Base-by-base conservation (phyloP, 139 green algal genomes). In the Tetradesmus lagerheimii region DNA sequence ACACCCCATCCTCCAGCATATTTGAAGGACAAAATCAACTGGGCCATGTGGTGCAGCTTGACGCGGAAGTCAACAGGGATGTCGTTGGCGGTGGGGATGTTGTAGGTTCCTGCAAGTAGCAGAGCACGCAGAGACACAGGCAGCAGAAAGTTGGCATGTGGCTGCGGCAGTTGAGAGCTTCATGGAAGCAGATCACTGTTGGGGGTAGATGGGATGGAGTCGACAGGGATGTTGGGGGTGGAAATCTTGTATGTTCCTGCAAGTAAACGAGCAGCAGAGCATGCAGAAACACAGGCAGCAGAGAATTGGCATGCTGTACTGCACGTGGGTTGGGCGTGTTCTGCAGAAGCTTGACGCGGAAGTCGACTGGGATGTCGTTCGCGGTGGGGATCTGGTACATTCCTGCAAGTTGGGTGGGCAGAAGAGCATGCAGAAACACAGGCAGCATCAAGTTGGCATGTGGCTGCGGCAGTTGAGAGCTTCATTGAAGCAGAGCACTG, bases 31-130 rank as follows among this genome's bases (percentile, higher is more conserved):
- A n/a, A n/a, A n/a, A n/a, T n/a, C n/a, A n/a, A n/a, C n/a, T n/a
- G n/a, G n/a, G n/a, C n/a, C n/a, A n/a, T n/a, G n/a, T n/a, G n/a
- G n/a, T n/a, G 95, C 87, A 99, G 95, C 20, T 89, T 94, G 18
- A 99, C 97, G 0, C 97, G 92, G 85, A 99, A 97, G 93, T 99
- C 97, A 0, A 98, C 43, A 0, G 98, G 98, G 78, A 99, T 98
- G 96, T 99, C 98, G n/a, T n/a, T n/a, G n/a, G 94, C 97, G n/a
- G n/a, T n/a, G n/a, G n/a, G 98, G 84, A 99, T 99, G 93, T 99
- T n/a, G n/a, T n/a, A n/a, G n/a, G n/a, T n/a, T n/a, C n/a, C n/a
- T n/a, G n/a, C n/a, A n/a, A n/a, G n/a, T n/a, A n/a, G n/a, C n/a
- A n/a, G n/a, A n/a, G n/a, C n/a, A n/a, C n/a, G 79, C 45, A 38